Conservation (phyloP, 2,329 filamentous ascomycete species). For the Ascochyta pisi region DNA sequence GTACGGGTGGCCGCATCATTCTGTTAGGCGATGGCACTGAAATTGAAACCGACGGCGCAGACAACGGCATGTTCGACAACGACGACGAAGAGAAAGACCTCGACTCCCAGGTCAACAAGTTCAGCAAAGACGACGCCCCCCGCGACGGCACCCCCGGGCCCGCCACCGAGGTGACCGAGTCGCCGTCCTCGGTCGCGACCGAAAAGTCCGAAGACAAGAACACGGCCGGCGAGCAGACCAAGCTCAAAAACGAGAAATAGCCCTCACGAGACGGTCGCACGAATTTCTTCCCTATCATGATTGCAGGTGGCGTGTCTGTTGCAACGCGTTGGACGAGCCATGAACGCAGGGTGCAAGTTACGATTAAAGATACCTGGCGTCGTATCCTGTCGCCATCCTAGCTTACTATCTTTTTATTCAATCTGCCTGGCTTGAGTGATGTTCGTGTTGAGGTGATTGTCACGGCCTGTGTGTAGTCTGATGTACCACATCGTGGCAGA, state of each 20-base stretch:
- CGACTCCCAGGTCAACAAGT: slow-evolving; percentile 80
- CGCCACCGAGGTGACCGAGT: slow-evolving; percentile 39
- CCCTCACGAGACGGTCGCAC: slow-evolving; percentile 9
- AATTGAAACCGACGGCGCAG: slow-evolving; percentile 84
- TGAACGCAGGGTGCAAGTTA: slow-evolving; percentile 35
- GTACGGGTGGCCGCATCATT: slow-evolving; percentile 77
- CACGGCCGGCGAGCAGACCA: slow-evolving; percentile 13
- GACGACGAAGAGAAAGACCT: slow-evolving; percentile 86
- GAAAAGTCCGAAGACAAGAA: slow-evolving; percentile 41
- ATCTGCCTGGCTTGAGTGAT: no score
- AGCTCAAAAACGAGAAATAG: slow-evolving; percentile 17
- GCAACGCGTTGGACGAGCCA: slow-evolving; percentile 27
- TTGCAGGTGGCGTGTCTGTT: slow-evolving; percentile 23
- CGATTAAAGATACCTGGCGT: slow-evolving; percentile 49
- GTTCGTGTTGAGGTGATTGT: no score
- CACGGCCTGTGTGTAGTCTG: no score
- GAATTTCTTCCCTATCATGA: slow-evolving; percentile 25
- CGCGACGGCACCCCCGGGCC: slow-evolving; percentile 18
- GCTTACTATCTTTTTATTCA: slow-evolving; percentile 20
- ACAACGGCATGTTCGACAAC: slow-evolving; percentile 93
- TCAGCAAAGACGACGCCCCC: slow-evolving; percentile 38
- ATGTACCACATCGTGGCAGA: no score
- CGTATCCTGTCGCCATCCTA: slow-evolving; percentile 37
- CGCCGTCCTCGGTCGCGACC: slow-evolving; percentile 47
- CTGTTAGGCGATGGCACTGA: slow-evolving; percentile 95